Evolutionary conservation across 2,329 filamentous ascomycete genomes (phyloP).

Genomic region (Proliferodiscus dingleyae): DNA sequence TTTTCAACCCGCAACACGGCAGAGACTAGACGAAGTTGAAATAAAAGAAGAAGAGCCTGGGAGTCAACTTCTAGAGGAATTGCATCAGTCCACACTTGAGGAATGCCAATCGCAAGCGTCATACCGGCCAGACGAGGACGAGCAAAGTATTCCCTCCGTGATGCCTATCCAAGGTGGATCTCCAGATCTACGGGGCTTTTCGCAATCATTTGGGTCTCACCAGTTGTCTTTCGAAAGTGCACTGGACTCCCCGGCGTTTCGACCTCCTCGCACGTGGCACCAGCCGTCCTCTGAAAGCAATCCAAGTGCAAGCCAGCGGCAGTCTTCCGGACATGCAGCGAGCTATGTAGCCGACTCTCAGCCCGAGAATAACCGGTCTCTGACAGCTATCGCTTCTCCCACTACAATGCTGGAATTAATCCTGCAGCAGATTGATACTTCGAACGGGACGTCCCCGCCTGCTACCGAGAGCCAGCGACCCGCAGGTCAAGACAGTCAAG

Average conservation of each 20-base stretch:
- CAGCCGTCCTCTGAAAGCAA: background rate
- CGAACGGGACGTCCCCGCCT: conserved; percentile 20
- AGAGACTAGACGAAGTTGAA: conserved; percentile 37
- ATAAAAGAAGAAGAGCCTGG: conserved; percentile 37
- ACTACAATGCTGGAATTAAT: conserved; percentile 47
- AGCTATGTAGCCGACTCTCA: conserved; percentile 54
- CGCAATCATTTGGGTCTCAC: conserved; percentile 12
- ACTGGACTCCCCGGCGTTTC: conserved; percentile 26
- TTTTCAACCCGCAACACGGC: conserved; percentile 22
- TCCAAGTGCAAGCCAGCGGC: conserved; percentile 1
- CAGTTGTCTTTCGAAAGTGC: conserved; percentile 27
- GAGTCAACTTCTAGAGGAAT: conserved; percentile 28
- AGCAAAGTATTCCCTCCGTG: conserved; percentile 4
- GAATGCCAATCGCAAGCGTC: conserved; percentile 23
- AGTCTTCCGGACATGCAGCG: conserved; percentile 34
- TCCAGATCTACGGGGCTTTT: background rate
- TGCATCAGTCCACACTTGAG: conserved; percentile 15
- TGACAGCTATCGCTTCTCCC: conserved; percentile 41
- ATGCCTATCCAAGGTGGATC: background rate
- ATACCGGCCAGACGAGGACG: conserved; percentile 17
- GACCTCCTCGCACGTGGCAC: conserved; percentile 6
- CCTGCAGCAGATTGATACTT: conserved; percentile 35
- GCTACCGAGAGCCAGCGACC: conserved; percentile 1
- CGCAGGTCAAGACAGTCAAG: background rate
- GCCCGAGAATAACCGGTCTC: conserved; percentile 33